A percentile compares a stretch with the other conserved stretches of the same genome.
phyloP scores from a whole-genome alignment of 768 basidiomycete genomes.

The Psilocybe cyanescens region DNA sequence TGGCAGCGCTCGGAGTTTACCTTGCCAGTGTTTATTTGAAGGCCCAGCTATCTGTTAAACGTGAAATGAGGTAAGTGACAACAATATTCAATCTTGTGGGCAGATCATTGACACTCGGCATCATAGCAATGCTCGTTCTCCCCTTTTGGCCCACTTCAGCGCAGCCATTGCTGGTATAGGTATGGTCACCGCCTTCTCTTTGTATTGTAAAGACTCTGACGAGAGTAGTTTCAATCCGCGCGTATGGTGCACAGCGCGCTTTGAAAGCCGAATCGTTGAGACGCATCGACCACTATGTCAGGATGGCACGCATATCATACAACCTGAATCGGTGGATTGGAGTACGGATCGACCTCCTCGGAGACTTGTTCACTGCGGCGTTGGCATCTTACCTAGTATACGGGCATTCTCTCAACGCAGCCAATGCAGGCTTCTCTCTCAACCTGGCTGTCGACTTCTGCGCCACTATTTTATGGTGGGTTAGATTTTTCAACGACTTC shows the following conservation, averaged over 20 bases:
- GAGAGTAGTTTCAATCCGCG: conserved; percentile 54
- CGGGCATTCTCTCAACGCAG: conserved; percentile 40
- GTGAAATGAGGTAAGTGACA: conserved; percentile 33
- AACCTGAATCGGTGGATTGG: conserved; percentile 49
- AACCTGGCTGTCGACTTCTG: conserved; percentile 65
- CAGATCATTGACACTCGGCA: not conserved
- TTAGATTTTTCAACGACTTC: conserved; percentile 45
- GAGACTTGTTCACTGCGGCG: conserved; percentile 54
- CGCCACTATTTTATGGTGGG: conserved; percentile 53
- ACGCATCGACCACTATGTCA: conserved; percentile 56
- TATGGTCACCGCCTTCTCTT: conserved; percentile 21
- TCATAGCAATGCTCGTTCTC: conserved; percentile 23
- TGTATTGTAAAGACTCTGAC: not conserved
- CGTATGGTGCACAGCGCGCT: conserved; percentile 58
- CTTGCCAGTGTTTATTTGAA: conserved; percentile 47
- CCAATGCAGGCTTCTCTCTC: conserved; percentile 56
- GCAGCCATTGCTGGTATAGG: conserved; percentile 56
- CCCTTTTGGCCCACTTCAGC: conserved; percentile 22
- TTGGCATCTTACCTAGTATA: conserved; percentile 62
- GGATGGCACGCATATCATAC: conserved; percentile 49
- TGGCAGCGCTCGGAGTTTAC: conserved; percentile 44
- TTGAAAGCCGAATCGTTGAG: conserved; percentile 48
- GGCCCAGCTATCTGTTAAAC: conserved; percentile 47
- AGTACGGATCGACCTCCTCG: conserved; percentile 61
- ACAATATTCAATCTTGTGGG: not conserved